Percentiles rank a stretch among this genome's conserved stretches.
These are phyloP conservation scores for Rhodotorula glutinis DNA, from an alignment of 1,284 basidiomycete species.

Conservation along the genomic window DNA sequence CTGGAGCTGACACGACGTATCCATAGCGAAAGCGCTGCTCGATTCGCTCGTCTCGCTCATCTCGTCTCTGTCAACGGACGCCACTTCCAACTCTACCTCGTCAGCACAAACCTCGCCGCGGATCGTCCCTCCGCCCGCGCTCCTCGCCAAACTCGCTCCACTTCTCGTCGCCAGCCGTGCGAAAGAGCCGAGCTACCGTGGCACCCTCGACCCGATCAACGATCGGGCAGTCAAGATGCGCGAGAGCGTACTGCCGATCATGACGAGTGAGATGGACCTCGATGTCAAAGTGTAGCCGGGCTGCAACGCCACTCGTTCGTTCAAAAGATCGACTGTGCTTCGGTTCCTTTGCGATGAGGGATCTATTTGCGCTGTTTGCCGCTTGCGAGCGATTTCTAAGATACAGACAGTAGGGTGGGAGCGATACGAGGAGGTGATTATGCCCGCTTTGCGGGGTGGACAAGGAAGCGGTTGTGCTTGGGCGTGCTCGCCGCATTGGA, in stretches of 20 bases:
- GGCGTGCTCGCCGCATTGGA: no score
- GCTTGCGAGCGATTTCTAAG: no score
- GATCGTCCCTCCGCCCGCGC: not conserved
- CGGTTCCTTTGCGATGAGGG: no score
- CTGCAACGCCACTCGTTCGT: no score
- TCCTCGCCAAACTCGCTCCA: slow-evolving; percentile 6
- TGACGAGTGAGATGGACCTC: not conserved
- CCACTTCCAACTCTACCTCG: not conserved
- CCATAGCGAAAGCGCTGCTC: slow-evolving; percentile 12
- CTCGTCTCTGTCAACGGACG: not conserved
- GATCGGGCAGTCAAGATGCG: not conserved
- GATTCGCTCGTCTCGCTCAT: slow-evolving; percentile 5
- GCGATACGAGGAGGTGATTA: no score
- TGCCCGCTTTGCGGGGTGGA: no score
- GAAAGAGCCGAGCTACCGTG: not conserved
- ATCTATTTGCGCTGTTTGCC: no score
- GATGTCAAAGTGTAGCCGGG: not conserved
- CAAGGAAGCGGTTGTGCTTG: no score
- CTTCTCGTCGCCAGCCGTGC: slow-evolving; percentile 2
- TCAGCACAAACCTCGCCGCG: not conserved
- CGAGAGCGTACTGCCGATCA: not conserved
- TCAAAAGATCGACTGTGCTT: no score
- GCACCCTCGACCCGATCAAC: slow-evolving; percentile 8
- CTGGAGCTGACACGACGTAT: not conserved
- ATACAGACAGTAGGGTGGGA: no score